Evolutionary conservation across 768 basidiomycete genomes (phyloP).

Genomic region (Polyporus arcularius): DNA sequence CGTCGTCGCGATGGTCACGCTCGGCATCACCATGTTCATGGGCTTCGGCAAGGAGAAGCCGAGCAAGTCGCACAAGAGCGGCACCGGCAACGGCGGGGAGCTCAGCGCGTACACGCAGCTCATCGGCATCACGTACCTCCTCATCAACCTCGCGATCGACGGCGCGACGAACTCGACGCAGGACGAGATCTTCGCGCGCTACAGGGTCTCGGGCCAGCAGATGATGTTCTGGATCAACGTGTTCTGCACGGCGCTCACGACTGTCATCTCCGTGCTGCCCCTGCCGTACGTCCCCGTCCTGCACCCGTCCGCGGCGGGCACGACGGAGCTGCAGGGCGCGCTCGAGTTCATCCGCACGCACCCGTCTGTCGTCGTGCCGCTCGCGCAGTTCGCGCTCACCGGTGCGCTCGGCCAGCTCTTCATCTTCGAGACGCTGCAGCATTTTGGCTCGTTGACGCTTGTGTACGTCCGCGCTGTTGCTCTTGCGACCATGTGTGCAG

Average conservation of each 20-base stretch:
- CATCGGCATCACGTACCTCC: slow-evolving; percentile 73
- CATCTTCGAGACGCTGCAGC: slow-evolving; percentile 94
- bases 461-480: slow-evolving; percentile 56
- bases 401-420: slow-evolving; percentile 96
- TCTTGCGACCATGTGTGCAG: background rate
- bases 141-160: slow-evolving; percentile 88
- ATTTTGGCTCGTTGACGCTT: slow-evolving; percentile 87
- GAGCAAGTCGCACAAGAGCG: slow-evolving; percentile 32
- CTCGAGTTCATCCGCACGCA: slow-evolving; percentile 76
- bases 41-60: slow-evolving; percentile 68
- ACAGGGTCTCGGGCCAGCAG: slow-evolving; percentile 84
- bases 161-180: slow-evolving; percentile 95
- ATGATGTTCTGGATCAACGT: slow-evolving; percentile 99
- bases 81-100: slow-evolving; percentile 28
- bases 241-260: slow-evolving; percentile 76
- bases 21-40: slow-evolving; percentile 95
- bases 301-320: slow-evolving; percentile 62
- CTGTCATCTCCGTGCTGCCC: slow-evolving; percentile 69
- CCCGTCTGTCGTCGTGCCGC: slow-evolving; percentile 69
- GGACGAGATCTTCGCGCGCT: slow-evolving; percentile 88
- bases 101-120: slow-evolving; percentile 54
- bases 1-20: slow-evolving; percentile 90
- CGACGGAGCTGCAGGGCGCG: slow-evolving; percentile 66
- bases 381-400: slow-evolving; percentile 83
- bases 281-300: slow-evolving; percentile 82